phyloP scores from a whole-genome alignment of 306 rosid genomes.

The Cucurbita moschata region DNA sequence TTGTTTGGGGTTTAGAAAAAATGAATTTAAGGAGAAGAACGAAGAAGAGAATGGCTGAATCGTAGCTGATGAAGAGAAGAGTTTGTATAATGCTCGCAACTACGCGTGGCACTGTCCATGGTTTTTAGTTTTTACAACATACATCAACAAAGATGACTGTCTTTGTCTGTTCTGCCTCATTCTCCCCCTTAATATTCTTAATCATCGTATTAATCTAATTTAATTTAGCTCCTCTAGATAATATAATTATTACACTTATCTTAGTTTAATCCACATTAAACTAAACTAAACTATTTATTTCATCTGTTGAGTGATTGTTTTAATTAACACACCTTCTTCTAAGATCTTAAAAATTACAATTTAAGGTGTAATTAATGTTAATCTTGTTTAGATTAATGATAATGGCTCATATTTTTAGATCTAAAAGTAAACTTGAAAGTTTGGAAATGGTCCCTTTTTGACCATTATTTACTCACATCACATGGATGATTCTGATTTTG shows the following conservation, averaged over 20 bases:
- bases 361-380: not conserved
- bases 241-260: not conserved
- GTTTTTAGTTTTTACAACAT: not conserved
- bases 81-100: not conserved
- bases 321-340: too few relatives aligned
- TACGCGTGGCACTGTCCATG: not conserved
- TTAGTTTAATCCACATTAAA: too few relatives aligned
- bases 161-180: not conserved
- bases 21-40: not conserved
- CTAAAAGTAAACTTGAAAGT: not conserved
- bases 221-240: not conserved
- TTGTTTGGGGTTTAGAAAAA: not conserved
- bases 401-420: not conserved
- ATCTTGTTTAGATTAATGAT: not conserved
- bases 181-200: not conserved
- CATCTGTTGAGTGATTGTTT: too few relatives aligned
- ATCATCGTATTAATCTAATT: not conserved
- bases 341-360: too few relatives aligned
- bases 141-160: not conserved
- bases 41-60: not conserved
- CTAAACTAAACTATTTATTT: too few relatives aligned
- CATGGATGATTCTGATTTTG: not conserved
- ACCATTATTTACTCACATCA: conserved; percentile 4
- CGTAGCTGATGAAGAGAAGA: not conserved
- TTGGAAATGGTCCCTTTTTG: conserved; percentile 2